Base-by-base conservation (phyloP, 306 rosid species). In the Arachis stenosperma region DNA sequence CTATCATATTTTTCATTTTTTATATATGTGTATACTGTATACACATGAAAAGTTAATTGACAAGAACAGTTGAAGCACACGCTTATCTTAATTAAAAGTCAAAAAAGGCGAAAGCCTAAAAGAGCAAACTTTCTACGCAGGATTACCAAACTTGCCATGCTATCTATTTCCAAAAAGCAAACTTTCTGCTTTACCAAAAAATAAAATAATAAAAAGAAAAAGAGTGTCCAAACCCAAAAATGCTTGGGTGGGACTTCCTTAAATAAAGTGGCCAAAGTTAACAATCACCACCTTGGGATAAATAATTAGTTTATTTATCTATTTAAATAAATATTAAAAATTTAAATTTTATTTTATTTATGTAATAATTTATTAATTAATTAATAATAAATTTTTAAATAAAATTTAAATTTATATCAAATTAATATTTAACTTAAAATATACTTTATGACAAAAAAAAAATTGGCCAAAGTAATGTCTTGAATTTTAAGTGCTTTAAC, bases 41-140 rank as follows among this genome's bases (percentile, higher is more conserved):
- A 48, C 54, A 48, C 54, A 12, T 48, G 15, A 48, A 48, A 22
- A 44, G 7, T 54, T 54, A 12, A 12, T n/a, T 71, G 17, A 14
- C 6, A 2, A 14, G 69, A 61, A 3, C 51, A 36, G 30, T 9
- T 9, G 22, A 53, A 41, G 22, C 70, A 15, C 53, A 13, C 70
- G 9, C 41, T 68, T 52, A 77, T 54, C 14, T 33, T 53, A 42
- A 61, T 61, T 30, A 43, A 77, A 77, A 71, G 70, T 66, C 70
- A 53, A 29, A 60, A 44, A 71, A 44, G 58, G 27, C 33, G 30
- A 33, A 51, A 42, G 9, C 10, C 15, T 4, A 58, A 4, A 30
- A 44, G 54, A 41, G 48, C 30, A 14, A 52, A 61, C 66, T 33
- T 61, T 77, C 30, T 51, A 9, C 58, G 30, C 40, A 51, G 65